phyloP scores from a whole-genome alignment of 345 rosid genomes.

The Punica granatum region DNA sequence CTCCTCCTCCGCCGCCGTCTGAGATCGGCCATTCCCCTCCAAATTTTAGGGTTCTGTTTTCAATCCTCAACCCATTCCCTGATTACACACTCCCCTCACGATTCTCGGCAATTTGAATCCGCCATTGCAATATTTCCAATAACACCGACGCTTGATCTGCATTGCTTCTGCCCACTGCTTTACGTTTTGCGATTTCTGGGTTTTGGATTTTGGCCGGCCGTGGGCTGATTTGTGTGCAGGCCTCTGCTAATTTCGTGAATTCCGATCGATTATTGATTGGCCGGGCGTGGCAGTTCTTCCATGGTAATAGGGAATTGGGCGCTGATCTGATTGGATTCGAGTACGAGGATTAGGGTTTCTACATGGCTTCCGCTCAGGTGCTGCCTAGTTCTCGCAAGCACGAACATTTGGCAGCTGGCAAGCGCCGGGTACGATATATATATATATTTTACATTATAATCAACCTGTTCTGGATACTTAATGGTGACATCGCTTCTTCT shows the following conservation, averaged over 20 bases:
- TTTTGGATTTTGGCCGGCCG: background rate
- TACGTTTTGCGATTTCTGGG: background rate
- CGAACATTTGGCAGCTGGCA: slow-evolving; percentile 88
- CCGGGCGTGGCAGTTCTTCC: background rate
- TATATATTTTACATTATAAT: background rate
- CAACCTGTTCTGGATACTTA: background rate
- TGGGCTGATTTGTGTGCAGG: background rate
- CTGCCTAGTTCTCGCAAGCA: slow-evolving; percentile 65
- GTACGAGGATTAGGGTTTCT: slow-evolving; percentile 7
- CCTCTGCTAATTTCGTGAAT: slow-evolving; percentile 4
- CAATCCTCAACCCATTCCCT: background rate
- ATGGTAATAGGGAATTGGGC: slow-evolving; percentile 13
- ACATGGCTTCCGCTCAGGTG: slow-evolving; percentile 95
- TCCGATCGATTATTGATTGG: slow-evolving; percentile 1
- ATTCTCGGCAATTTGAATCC: background rate
- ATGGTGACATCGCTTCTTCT: background rate
- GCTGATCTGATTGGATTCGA: slow-evolving; percentile 11
- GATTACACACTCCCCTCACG: background rate
- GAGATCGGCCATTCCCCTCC: slow-evolving; percentile 12
- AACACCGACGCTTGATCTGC: background rate
- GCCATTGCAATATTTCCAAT: background rate
- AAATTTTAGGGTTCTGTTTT: background rate
- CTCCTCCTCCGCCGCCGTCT: slow-evolving; percentile 10
- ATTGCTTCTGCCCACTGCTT: background rate
- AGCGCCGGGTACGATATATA: slow-evolving; percentile 58